phyloP scores from a whole-genome alignment of 805 yeast species.

The Hanseniaspora hatyaiensis region DNA sequence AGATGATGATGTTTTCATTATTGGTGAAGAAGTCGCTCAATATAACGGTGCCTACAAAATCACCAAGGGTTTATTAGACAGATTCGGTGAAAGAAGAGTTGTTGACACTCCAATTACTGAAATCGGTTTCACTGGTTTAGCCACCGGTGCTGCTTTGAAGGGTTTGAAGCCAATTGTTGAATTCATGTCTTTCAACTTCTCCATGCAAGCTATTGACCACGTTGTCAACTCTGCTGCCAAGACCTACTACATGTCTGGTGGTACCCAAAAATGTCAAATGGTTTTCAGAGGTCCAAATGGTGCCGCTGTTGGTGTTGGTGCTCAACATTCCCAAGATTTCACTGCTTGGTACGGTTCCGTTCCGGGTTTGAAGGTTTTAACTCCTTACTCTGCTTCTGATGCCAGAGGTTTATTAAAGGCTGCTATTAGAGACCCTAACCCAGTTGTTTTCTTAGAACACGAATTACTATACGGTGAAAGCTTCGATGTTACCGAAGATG shows the following conservation, averaged over 20 bases:
- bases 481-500: constrained; percentile 83
- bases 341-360: constrained; percentile 96
- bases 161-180: constrained; percentile 95
- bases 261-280: constrained; percentile 92
- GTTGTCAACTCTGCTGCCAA: constrained; percentile 97
- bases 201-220: constrained; percentile 99
- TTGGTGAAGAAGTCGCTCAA: constrained; percentile 99
- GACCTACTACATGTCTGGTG: constrained; percentile 98
- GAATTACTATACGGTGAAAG: constrained; percentile 89
- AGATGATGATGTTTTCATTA: constrained; percentile 83
- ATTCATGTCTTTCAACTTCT: constrained; percentile 98
- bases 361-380: constrained; percentile 93
- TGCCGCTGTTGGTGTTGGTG: constrained; percentile 99
- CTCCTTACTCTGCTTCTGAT: constrained; percentile 93
- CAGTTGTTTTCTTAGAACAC: constrained; percentile 89
- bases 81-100: constrained; percentile 87
- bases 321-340: constrained; percentile 97
- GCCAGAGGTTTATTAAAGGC: constrained; percentile 92
- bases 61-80: constrained; percentile 86
- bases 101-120: constrained; percentile 97
- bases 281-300: constrained; percentile 99
- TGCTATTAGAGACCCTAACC: constrained; percentile 97
- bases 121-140: constrained; percentile 94
- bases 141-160: constrained; percentile 92
- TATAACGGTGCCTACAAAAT: constrained; percentile 98